Conservation (phyloP, 1,284 basidiomycete genomes). For the Rhodofomes roseus region DNA sequence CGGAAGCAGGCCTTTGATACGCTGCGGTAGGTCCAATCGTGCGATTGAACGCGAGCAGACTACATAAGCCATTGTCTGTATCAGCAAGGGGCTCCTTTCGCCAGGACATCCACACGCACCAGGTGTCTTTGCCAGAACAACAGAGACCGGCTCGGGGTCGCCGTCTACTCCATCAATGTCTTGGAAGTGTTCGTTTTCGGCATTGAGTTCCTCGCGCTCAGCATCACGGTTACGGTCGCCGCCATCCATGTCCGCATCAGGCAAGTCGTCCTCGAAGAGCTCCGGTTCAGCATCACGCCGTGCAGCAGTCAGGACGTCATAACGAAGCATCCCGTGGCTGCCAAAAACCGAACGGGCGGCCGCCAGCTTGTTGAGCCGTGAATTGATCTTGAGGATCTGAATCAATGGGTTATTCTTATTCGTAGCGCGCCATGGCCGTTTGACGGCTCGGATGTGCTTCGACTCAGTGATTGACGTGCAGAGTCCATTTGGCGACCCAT, state of each 20-base stretch:
- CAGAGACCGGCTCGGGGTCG: background rate
- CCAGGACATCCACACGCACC: background rate
- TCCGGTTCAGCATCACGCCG: background rate
- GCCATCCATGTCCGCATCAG: background rate
- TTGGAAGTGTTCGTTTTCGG: background rate
- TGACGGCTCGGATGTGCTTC: slow-evolving; percentile 19
- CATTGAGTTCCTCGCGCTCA: background rate
- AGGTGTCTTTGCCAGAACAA: background rate
- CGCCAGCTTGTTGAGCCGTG: slow-evolving; percentile 9
- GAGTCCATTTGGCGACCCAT: slow-evolving; percentile 19
- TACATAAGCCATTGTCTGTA: background rate
- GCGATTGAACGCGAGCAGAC: background rate
- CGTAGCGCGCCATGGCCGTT: slow-evolving; percentile 17
- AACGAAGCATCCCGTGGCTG: slow-evolving; percentile 8
- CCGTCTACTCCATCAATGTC: background rate
- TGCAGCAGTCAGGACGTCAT: background rate
- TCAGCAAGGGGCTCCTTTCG: background rate
- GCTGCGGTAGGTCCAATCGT: background rate
- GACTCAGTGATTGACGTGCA: slow-evolving; percentile 22
- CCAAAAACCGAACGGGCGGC: slow-evolving; percentile 10
- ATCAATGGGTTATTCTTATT: slow-evolving; percentile 11
- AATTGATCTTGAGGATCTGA: slow-evolving; percentile 15
- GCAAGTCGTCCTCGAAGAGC: background rate
- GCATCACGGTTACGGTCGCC: background rate
- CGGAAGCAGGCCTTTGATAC: background rate